These are phyloP conservation scores for Pyrus hybrid DNA, from an alignment of 331 rosid species.

Conservation along the genomic window DNA sequence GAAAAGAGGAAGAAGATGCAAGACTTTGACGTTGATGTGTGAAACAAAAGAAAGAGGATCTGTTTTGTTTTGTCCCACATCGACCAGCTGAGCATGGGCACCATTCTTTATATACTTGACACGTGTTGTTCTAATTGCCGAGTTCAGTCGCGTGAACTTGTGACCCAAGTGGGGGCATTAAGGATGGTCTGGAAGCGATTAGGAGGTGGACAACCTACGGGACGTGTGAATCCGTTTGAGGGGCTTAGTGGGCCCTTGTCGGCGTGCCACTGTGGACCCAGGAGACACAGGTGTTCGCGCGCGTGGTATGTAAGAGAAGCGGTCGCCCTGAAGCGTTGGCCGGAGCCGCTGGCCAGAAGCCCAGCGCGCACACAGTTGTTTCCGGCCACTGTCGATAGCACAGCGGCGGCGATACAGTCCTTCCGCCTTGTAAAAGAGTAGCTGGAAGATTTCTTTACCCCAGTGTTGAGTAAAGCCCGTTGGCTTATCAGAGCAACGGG, in stretches of 20 bases:
- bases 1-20: too few species aligned
- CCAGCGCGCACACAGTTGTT: too few species aligned
- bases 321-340: not conserved
- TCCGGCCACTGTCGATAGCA: too few species aligned
- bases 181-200: not conserved
- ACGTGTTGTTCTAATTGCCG: rapidly evolving
- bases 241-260: not conserved
- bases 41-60: too few species aligned
- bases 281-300: not conserved
- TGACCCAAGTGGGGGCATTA: not conserved
- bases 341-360: not conserved
- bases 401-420: not conserved
- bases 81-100: too few species aligned
- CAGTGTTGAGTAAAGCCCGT: not conserved
- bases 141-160: not conserved
- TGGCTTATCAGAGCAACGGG: not conserved
- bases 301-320: not conserved
- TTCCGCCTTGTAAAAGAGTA: not conserved
- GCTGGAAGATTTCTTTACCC: not conserved
- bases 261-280: not conserved
- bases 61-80: too few species aligned
- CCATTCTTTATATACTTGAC: too few species aligned
- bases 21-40: too few species aligned
- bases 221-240: not conserved
- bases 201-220: not conserved